Conservation (phyloP, 1,284 basidiomycete genomes). For the Ceratobasidium theobromae region DNA sequence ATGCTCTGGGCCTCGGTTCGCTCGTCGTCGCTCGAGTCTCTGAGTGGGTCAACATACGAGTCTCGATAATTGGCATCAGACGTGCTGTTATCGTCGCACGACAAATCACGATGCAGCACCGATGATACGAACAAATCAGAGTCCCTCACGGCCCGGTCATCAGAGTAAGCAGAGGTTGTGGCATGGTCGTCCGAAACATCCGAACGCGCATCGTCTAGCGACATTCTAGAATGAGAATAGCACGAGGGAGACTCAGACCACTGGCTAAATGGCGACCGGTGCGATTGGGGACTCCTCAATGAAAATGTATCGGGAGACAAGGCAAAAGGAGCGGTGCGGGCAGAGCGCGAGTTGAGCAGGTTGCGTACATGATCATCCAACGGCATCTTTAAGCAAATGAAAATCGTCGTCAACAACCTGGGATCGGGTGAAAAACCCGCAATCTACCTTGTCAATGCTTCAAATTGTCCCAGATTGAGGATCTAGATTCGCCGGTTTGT, state of each 20-base stretch:
- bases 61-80: neutral
- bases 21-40: slow-evolving; percentile 29
- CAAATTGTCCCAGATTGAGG: neutral
- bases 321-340: neutral
- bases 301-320: slow-evolving; percentile 22
- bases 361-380: slow-evolving; percentile 14
- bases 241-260: slow-evolving; percentile 26
- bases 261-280: neutral
- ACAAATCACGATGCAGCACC: neutral
- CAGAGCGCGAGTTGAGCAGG: slow-evolving; percentile 24
- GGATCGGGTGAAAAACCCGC: slow-evolving; percentile 2
- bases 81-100: neutral
- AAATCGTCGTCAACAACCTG: neutral
- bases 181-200: neutral
- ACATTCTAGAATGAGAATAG: slow-evolving; percentile 10
- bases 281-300: neutral
- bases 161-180: slow-evolving; percentile 7
- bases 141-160: neutral
- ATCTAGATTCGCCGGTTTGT: neutral
- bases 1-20: neutral
- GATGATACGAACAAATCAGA: slow-evolving; percentile 7
- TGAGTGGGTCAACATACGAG: slow-evolving; percentile 21
- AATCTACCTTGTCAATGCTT: slow-evolving; percentile 22
- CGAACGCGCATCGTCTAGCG: slow-evolving; percentile 8
- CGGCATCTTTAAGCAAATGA: slow-evolving; percentile 3